Percentiles rank a stretch among this genome's conserved stretches.
phyloP scores from a whole-genome alignment of 805 yeast species.

The Metschnikowia colocasiae region DNA sequence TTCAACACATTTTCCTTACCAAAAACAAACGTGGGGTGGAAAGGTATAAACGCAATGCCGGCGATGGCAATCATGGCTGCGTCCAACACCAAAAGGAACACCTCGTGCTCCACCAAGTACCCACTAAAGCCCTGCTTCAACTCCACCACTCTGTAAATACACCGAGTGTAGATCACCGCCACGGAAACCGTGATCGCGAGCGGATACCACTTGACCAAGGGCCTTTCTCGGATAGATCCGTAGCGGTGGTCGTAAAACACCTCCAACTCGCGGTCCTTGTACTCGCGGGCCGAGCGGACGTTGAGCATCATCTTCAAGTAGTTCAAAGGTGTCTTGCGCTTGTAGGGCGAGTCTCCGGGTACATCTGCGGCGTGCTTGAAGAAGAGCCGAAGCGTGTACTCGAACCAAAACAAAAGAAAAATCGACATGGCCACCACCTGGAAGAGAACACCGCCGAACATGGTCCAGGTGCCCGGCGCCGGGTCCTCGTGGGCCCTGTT shows the following conservation, averaged over 20 bases:
- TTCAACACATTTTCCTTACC: slow-evolving; percentile 23
- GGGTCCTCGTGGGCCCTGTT: slow-evolving; percentile 21
- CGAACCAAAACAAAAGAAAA: slow-evolving; percentile 35
- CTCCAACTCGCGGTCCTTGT: slow-evolving; percentile 26
- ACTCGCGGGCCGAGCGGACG: slow-evolving; percentile 21
- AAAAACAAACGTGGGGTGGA: slow-evolving; percentile 39
- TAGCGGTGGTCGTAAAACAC: slow-evolving; percentile 28
- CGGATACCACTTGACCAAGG: slow-evolving; percentile 30
- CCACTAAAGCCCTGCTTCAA: slow-evolving; percentile 38
- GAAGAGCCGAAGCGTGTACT: slow-evolving; percentile 30
- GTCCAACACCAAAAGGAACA: slow-evolving; percentile 36
- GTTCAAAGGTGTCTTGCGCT: slow-evolving; percentile 15
- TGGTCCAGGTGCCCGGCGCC: slow-evolving; percentile 31
- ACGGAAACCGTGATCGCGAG: slow-evolving; percentile 34
- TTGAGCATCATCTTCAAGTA: slow-evolving; percentile 30
- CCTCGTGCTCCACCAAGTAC: slow-evolving; percentile 34
- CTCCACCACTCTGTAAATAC: slow-evolving; percentile 42
- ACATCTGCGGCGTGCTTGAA: slow-evolving; percentile 24
- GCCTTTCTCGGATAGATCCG: slow-evolving; percentile 21
- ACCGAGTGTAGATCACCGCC: slow-evolving; percentile 31
- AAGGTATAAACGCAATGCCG: slow-evolving; percentile 33
- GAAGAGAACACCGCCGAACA: slow-evolving; percentile 37
- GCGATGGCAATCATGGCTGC: slow-evolving; percentile 36
- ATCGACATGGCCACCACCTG: slow-evolving; percentile 40
- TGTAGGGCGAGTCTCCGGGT: slow-evolving; percentile 11